phyloP scores from a whole-genome alignment of 1,139 yeast species.

The Magnusiomyces suaveolens region DNA sequence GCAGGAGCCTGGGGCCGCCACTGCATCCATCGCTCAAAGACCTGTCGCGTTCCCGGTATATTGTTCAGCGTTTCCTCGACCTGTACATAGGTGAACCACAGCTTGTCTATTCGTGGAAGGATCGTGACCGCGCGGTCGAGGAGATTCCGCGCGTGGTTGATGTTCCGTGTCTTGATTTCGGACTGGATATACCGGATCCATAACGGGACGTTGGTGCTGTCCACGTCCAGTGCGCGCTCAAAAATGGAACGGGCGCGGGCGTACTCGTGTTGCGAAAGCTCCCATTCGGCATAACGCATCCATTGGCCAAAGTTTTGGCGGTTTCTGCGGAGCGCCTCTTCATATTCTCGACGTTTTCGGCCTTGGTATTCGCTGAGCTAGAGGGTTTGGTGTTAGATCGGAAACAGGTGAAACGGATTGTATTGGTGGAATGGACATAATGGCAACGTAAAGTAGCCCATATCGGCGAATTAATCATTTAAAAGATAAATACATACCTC shows the following conservation, averaged over 20 bases:
- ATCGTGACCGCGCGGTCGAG: conserved; percentile 67
- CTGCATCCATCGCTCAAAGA: conserved; percentile 72
- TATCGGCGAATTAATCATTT: conserved; percentile 8
- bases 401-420: neutral
- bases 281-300: conserved; percentile 89
- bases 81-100: conserved; percentile 70
- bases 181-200: conserved; percentile 80
- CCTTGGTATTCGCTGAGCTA: conserved; percentile 58
- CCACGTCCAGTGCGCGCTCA: conserved; percentile 79
- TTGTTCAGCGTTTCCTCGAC: conserved; percentile 75
- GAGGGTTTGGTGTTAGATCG: too few species aligned
- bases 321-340: conserved; percentile 75
- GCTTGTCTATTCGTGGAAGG: conserved; percentile 69
- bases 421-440: too few species aligned
- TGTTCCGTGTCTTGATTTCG: conserved; percentile 61
- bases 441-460: too few species aligned
- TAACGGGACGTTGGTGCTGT: conserved; percentile 62
- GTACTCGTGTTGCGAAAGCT: conserved; percentile 67
- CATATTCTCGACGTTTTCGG: conserved; percentile 70
- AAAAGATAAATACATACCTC: conserved; percentile 34
- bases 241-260: conserved; percentile 73
- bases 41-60: conserved; percentile 48
- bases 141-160: conserved; percentile 82
- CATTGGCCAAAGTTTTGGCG: conserved; percentile 77
- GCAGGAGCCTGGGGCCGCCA: conserved; percentile 52